These are phyloP conservation scores for Fusarium fujikuroi DNA, from an alignment of 2,329 filamentous ascomycete species.

Conservation along the genomic window DNA sequence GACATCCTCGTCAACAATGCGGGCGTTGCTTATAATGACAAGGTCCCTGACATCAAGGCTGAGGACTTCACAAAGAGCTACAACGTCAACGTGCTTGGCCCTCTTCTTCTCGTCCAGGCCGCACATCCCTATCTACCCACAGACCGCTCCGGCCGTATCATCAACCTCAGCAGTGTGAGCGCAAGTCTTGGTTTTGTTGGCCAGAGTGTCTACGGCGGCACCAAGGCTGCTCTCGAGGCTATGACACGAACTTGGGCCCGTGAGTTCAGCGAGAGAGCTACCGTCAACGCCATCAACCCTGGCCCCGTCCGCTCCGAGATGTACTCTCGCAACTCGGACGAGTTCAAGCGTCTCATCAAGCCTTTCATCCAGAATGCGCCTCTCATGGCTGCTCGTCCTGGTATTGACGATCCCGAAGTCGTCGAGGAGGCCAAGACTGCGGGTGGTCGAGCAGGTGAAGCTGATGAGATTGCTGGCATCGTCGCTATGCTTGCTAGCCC, in stretches of 20 bases:
- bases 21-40: constrained; percentile 72
- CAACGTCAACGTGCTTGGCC: constrained; percentile 82
- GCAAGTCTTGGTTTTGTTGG: constrained; percentile 59
- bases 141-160: constrained; percentile 70
- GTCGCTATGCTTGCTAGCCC: constrained; percentile 43
- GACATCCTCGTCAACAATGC: constrained; percentile 88
- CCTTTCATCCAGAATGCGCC: constrained; percentile 45
- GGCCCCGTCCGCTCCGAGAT: constrained; percentile 63
- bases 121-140: constrained; percentile 74
- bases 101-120: constrained; percentile 79
- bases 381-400: constrained; percentile 40
- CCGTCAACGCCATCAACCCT: constrained; percentile 65
- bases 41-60: constrained; percentile 67
- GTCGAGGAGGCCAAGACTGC: constrained; percentile 44
- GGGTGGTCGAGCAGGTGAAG: constrained; percentile 43
- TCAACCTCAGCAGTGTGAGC: constrained; percentile 63
- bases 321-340: constrained; percentile 52
- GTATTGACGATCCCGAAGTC: constrained; percentile 39
- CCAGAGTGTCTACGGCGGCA: constrained; percentile 64
- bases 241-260: constrained; percentile 66
- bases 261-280: constrained; percentile 61
- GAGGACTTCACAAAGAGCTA: constrained; percentile 76
- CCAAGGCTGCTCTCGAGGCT: constrained; percentile 65
- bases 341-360: constrained; percentile 45
- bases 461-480: constrained; percentile 40